A percentile compares a stretch with the other conserved stretches of the same genome.
phyloP scores from a whole-genome alignment of 805 yeast genomes.

The Monosporozyma aquatica region DNA sequence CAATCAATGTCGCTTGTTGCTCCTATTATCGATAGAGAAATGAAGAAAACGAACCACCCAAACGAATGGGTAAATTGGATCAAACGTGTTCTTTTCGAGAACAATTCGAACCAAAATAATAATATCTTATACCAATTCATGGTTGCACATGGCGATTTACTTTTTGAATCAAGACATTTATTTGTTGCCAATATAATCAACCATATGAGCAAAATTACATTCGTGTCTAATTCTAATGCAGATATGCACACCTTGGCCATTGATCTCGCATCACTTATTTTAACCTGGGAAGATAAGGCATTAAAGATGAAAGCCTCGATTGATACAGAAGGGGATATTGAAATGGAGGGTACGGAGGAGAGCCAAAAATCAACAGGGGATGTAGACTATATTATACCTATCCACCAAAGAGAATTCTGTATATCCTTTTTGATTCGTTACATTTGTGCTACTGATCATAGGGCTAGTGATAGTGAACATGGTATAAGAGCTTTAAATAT shows the following conservation, averaged over 20 bases:
- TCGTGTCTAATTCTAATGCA: constrained; percentile 62
- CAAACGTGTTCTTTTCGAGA: constrained; percentile 82
- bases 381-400: constrained; percentile 34
- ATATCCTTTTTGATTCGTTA: constrained; percentile 81
- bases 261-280: constrained; percentile 76
- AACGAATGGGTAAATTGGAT: constrained; percentile 89
- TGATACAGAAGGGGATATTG: constrained; percentile 23
- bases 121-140: constrained; percentile 81
- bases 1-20: constrained; percentile 85
- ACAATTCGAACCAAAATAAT: constrained; percentile 70
- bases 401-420: constrained; percentile 79
- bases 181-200: constrained; percentile 82
- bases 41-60: constrained; percentile 41
- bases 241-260: constrained; percentile 83
- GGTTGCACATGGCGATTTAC: constrained; percentile 74
- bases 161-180: constrained; percentile 79
- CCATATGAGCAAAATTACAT: constrained; percentile 84
- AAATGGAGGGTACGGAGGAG: constrained; percentile 18
- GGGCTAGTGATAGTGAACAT: constrained; percentile 74
- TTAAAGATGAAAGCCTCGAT: constrained; percentile 10
- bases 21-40: constrained; percentile 68
- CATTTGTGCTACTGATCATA: constrained; percentile 75
- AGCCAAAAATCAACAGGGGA: not conserved
- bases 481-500: constrained; percentile 78
- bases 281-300: constrained; percentile 72